Evolutionary conservation across 257 asterid species (phyloP).

Genomic region (Coffea canephora): DNA sequence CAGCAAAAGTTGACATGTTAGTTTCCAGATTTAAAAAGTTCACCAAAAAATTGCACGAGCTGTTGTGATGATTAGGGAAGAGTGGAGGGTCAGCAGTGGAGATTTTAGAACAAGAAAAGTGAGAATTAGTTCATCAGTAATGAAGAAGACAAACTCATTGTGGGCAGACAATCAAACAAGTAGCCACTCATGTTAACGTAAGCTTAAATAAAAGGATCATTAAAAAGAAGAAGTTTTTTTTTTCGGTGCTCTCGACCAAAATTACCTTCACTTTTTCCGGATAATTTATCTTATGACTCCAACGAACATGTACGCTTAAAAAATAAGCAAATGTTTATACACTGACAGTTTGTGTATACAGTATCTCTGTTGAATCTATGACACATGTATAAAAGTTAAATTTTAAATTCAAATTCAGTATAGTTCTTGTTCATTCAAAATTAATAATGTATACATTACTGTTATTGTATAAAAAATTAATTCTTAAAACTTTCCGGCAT

Average conservation of each 20-base stretch:
- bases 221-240: background rate
- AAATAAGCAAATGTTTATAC: too few relatives aligned
- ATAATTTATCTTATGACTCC: too few relatives aligned
- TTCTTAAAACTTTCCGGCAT: too few relatives aligned
- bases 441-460: too few relatives aligned
- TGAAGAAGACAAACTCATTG: background rate
- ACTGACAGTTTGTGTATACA: too few relatives aligned
- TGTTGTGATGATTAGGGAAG: background rate
- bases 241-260: background rate
- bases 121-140: background rate
- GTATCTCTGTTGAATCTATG: too few relatives aligned
- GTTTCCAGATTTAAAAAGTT: background rate
- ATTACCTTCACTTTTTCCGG: background rate
- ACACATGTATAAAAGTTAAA: too few relatives aligned
- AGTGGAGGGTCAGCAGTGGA: conserved; percentile 1
- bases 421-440: too few relatives aligned
- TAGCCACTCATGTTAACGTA: background rate
- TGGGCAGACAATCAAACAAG: background rate
- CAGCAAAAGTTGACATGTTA: background rate
- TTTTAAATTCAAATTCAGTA: too few relatives aligned
- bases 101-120: background rate
- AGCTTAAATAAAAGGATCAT: background rate
- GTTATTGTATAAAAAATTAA: too few relatives aligned
- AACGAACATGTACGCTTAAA: too few relatives aligned
- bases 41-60: background rate